phyloP scores from a whole-genome alignment of 139 green algal genomes.

The Auxenochlorella pyrenoidosa region DNA sequence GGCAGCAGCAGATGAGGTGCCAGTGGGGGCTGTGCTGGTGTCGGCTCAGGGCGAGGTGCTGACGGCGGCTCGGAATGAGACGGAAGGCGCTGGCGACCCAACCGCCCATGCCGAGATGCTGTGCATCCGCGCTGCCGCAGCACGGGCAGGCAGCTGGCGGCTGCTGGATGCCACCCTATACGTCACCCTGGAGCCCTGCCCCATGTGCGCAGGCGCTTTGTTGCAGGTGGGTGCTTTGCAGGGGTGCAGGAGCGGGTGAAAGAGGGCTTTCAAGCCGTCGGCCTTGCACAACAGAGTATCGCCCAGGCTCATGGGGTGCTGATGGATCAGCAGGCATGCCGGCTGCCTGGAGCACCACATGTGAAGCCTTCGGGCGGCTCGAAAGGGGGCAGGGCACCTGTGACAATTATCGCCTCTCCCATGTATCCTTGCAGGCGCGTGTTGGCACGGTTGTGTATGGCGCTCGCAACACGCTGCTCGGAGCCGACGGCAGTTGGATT shows the following conservation, averaged over 20 bases:
- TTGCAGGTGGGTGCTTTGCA: constrained; percentile 47
- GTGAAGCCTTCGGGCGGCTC: no score
- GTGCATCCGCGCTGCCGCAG: constrained; percentile 66
- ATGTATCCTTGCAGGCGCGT: constrained; percentile 58
- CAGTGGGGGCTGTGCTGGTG: constrained; percentile 86
- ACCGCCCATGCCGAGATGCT: constrained; percentile 91
- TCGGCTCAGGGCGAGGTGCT: constrained; percentile 54
- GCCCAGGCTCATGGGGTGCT: no score
- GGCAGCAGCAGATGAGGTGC: constrained; percentile 73
- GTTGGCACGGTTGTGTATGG: constrained; percentile 89
- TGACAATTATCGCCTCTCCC: no score
- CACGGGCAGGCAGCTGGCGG: constrained; percentile 63
- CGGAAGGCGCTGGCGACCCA: constrained; percentile 64
- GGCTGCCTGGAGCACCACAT: no score
- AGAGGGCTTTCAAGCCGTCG: not conserved
- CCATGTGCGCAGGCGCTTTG: constrained; percentile 95
- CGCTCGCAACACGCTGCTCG: constrained; percentile 79
- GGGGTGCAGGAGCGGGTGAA: not conserved
- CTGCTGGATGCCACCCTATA: constrained; percentile 87
- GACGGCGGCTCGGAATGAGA: constrained; percentile 68
- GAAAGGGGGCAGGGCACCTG: no score
- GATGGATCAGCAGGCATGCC: no score
- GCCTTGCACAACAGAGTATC: not conserved
- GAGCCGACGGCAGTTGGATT: constrained; percentile 92
- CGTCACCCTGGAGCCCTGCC: constrained; percentile 93